phyloP scores from a whole-genome alignment of 805 yeast genomes.

The Saccharomycopsis lassenensis region DNA sequence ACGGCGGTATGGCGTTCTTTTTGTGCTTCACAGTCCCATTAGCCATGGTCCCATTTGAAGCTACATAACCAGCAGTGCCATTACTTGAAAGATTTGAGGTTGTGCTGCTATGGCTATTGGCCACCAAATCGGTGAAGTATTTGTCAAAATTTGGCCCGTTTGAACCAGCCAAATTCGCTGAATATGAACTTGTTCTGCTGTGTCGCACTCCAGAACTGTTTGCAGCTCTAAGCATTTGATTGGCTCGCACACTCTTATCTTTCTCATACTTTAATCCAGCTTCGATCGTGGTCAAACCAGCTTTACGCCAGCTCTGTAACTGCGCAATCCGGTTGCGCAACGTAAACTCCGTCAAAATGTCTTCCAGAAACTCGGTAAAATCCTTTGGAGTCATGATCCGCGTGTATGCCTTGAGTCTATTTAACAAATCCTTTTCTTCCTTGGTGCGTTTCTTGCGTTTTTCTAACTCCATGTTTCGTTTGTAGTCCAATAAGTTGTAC shows the following conservation, averaged over 20 bases:
- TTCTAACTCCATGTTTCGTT: slow-evolving; percentile 70
- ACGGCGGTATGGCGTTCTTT: slow-evolving; percentile 38
- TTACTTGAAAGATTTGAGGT: slow-evolving; percentile 10
- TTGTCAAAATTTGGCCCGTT: too few relatives aligned
- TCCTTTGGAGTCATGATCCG: slow-evolving; percentile 73
- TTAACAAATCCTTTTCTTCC: slow-evolving; percentile 78
- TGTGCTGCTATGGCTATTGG: slow-evolving; percentile 7
- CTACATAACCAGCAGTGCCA: not conserved
- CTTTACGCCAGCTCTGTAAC: slow-evolving; percentile 84
- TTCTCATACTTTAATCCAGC: slow-evolving; percentile 80
- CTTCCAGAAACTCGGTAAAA: slow-evolving; percentile 63
- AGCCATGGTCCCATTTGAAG: not conserved
- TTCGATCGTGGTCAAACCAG: slow-evolving; percentile 78
- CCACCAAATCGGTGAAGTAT: slow-evolving; percentile 11
- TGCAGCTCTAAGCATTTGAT: slow-evolving; percentile 46
- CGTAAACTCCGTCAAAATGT: slow-evolving; percentile 65
- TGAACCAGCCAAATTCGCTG: slow-evolving; percentile 3
- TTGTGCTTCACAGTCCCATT: slow-evolving; percentile 6
- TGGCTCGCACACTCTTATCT: slow-evolving; percentile 63
- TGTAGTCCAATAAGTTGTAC: slow-evolving; percentile 73
- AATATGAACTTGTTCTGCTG: slow-evolving; percentile 23
- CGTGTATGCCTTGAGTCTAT: slow-evolving; percentile 69
- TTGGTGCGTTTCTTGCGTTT: slow-evolving; percentile 58
- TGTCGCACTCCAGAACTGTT: slow-evolving; percentile 25
- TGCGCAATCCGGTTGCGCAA: slow-evolving; percentile 77